Conservation (phyloP, 1,284 basidiomycete genomes). For the Ustilago vetiveriae region DNA sequence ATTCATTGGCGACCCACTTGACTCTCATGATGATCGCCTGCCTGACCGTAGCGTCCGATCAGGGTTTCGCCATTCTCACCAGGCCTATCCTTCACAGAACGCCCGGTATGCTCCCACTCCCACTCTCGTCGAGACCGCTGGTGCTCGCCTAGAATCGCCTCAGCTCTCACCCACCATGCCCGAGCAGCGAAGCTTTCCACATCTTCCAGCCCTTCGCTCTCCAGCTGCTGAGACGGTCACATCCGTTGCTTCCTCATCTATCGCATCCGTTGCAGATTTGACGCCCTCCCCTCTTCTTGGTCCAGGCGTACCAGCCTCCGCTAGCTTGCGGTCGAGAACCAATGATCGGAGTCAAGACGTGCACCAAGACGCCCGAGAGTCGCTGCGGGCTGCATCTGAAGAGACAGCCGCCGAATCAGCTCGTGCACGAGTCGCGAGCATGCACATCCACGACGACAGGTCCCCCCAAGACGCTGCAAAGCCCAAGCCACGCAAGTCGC, state of each 20-base stretch:
- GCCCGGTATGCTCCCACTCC: slow-evolving; percentile 1
- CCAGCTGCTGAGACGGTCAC: slow-evolving; percentile 18
- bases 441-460: slow-evolving; percentile 35
- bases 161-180: slow-evolving; percentile 26
- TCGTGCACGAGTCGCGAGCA: slow-evolving; percentile 28
- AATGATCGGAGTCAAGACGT: slow-evolving; percentile 3
- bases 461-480: not conserved
- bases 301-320: not conserved
- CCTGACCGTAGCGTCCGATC: slow-evolving; percentile 17
- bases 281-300: slow-evolving; percentile 26
- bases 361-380: slow-evolving; percentile 1
- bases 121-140: not conserved
- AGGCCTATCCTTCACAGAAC: slow-evolving; percentile 21
- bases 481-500: slow-evolving; percentile 2
- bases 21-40: slow-evolving; percentile 17
- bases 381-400: slow-evolving; percentile 15
- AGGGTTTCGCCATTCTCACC: slow-evolving; percentile 15
- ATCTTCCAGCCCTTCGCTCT: slow-evolving; percentile 6
- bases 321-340: not conserved
- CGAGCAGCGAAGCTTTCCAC: slow-evolving; percentile 9
- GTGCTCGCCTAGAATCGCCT: slow-evolving; percentile 9
- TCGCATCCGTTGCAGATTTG: slow-evolving; percentile 10
- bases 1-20: no score
- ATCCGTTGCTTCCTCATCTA: slow-evolving; percentile 20
- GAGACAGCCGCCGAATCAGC: slow-evolving; percentile 28